Base-by-base conservation (phyloP, 768 basidiomycete species). In the Amanita phalloides region DNA sequence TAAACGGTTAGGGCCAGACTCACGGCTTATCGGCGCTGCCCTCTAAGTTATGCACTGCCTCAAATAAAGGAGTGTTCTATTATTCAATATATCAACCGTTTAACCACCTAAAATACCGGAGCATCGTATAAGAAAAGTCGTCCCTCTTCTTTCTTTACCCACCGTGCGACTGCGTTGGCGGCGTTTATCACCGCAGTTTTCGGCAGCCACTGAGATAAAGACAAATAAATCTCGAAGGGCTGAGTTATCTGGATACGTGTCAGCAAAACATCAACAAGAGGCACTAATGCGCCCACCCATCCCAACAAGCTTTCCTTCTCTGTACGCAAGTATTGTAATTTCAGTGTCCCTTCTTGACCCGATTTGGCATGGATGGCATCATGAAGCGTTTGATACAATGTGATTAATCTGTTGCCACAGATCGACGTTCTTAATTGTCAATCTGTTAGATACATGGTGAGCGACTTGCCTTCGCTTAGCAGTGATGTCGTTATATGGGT, bases 341-440 rank as follows among this genome's bases (percentile, higher is more conserved):
- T 94, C 55, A 95, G 71, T 0, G 86, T 76, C 2, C 78, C 77
- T 49, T 80, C 80, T 60, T 92, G 90, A 1, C 88, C 85, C 0
- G 92, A 92, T 58, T 87, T 87, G 6, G 86, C 88, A 61, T 98
- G 95, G 14, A 99, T 84, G 0, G 83, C 79, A 58, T 97, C 93
- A 59, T 94, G 86, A 3, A 96, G 64, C 5, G 70, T 77, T 66
- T 97, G 92, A 64, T 99, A 99, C 30, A 93, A 67, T 1, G 90
- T 93, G 8, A 86, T 72, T 20, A 98, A 65, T 50, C 93, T 95
- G 53, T 36, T 49, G 52, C 17, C 6, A 47, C 11, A 4, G n/a
- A 32, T 23, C 6, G 28, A 30, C 30, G 30, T 30, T 30, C 30
- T 14, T 25, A 36, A 32, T 4, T 4, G 35, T 45, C n/a, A 30